phyloP scores from a whole-genome alignment of 2,329 filamentous ascomycete genomes.

The Fusarium graminum region DNA sequence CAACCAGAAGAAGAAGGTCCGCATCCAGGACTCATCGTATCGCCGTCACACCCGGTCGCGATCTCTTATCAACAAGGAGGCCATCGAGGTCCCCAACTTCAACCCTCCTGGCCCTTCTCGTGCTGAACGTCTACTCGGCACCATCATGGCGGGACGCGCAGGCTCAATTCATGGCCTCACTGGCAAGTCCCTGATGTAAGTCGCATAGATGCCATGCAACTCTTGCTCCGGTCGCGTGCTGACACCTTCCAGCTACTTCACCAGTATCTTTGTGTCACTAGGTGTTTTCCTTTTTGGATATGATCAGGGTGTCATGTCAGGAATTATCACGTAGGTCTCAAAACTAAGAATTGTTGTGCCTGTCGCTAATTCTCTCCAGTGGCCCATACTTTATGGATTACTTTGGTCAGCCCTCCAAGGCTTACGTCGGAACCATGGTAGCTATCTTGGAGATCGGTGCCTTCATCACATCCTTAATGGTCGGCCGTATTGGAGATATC shows the following conservation, averaged over 20 bases:
- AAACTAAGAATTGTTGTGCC: neutral
- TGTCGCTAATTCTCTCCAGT: slow-evolving; percentile 61
- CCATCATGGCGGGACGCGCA: slow-evolving; percentile 87
- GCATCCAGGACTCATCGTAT: slow-evolving; percentile 68
- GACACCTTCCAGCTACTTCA: slow-evolving; percentile 79
- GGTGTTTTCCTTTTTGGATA: slow-evolving; percentile 92
- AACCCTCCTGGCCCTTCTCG: slow-evolving; percentile 72
- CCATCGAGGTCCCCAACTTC: slow-evolving; percentile 83
- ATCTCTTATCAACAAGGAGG: slow-evolving; percentile 73
- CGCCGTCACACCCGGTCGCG: slow-evolving; percentile 55
- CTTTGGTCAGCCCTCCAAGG: slow-evolving; percentile 87
- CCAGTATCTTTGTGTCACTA: slow-evolving; percentile 88
- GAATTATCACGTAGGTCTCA: slow-evolving; percentile 71
- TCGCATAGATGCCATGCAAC: slow-evolving; percentile 13
- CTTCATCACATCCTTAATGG: slow-evolving; percentile 86
- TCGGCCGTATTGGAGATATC: slow-evolving; percentile 90
- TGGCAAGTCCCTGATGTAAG: slow-evolving; percentile 91
- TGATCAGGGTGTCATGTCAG: slow-evolving; percentile 91
- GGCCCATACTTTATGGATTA: slow-evolving; percentile 91
- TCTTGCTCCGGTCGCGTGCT: slow-evolving; percentile 28
- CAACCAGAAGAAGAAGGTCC: slow-evolving; percentile 71
- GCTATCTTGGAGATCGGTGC: slow-evolving; percentile 96
- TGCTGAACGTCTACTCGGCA: slow-evolving; percentile 77
- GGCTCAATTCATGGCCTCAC: slow-evolving; percentile 89
- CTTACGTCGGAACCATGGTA: slow-evolving; percentile 96